These are phyloP conservation scores for Penicillium sp. DNA, from an alignment of 2,329 filamentous ascomycete genomes.

Conservation along the genomic window DNA sequence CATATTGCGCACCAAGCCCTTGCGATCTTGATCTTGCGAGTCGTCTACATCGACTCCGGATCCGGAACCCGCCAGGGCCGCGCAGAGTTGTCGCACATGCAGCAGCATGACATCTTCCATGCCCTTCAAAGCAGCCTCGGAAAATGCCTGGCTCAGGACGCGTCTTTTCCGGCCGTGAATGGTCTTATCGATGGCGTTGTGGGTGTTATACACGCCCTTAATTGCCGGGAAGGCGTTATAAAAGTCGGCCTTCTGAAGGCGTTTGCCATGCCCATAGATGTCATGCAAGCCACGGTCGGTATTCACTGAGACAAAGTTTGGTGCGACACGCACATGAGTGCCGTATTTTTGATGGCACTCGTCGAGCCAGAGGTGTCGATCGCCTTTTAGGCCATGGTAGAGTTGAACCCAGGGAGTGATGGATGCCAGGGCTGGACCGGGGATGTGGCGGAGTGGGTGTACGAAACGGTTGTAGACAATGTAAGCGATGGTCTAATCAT, in stretches of 20 bases:
- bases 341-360: constrained; percentile 73
- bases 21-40: constrained; percentile 23
- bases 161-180: constrained; percentile 72
- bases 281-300: constrained; percentile 61
- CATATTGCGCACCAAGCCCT: constrained; percentile 38
- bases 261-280: constrained; percentile 47
- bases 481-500: constrained; percentile 32
- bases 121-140: constrained; percentile 66
- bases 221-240: constrained; percentile 75
- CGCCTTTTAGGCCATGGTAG: constrained; percentile 75
- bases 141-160: constrained; percentile 73
- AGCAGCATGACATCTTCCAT: constrained; percentile 70
- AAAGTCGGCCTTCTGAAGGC: constrained; percentile 66
- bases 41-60: constrained; percentile 21
- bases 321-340: constrained; percentile 71
- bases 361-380: constrained; percentile 74
- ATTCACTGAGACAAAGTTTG: constrained; percentile 79
- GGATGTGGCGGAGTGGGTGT: constrained; percentile 38
- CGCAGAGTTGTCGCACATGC: constrained; percentile 70
- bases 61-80: constrained; percentile 28
- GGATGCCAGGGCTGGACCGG: constrained; percentile 36
- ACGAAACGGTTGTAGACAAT: constrained; percentile 40
- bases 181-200: constrained; percentile 71
- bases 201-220: constrained; percentile 67
- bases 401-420: constrained; percentile 60